These are phyloP conservation scores for Tulasnella sp. DNA, from an alignment of 768 basidiomycete genomes.

Conservation along the genomic window DNA sequence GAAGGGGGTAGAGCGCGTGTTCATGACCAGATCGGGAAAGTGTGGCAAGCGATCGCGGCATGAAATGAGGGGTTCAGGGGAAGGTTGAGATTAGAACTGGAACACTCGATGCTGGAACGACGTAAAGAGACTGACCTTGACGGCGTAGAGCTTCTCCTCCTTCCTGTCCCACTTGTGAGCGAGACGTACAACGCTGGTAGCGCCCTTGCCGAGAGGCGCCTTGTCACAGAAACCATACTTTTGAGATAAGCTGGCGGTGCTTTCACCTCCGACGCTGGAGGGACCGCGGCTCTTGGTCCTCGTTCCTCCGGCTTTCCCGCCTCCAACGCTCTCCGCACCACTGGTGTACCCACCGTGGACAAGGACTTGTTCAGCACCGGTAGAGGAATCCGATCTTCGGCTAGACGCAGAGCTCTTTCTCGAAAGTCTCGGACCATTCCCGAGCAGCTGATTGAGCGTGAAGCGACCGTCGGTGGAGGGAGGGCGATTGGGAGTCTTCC, in stretches of 20 bases:
- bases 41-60: not conserved
- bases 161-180: slow-evolving; percentile 98
- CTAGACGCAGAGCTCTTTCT: slow-evolving; percentile 54
- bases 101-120: not conserved
- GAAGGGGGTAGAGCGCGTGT: not conserved
- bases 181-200: slow-evolving; percentile 91
- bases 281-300: slow-evolving; percentile 25
- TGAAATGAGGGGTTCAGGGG: slow-evolving; percentile 11
- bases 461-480: slow-evolving; percentile 37
- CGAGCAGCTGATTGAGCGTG: slow-evolving; percentile 73
- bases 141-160: slow-evolving; percentile 94
- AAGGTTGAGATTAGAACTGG: not conserved
- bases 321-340: slow-evolving; percentile 19
- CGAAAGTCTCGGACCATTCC: slow-evolving; percentile 58
- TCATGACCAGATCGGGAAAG: not conserved
- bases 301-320: slow-evolving; percentile 28
- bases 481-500: slow-evolving; percentile 8
- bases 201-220: slow-evolving; percentile 94
- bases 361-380: slow-evolving; percentile 6
- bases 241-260: slow-evolving; percentile 50
- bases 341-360: slow-evolving; percentile 6
- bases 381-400: slow-evolving; percentile 45
- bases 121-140: slow-evolving; percentile 55
- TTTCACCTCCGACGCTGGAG: slow-evolving; percentile 30
- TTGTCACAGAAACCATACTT: slow-evolving; percentile 98